These are phyloP conservation scores for Wallacemonas collosoma DNA, from an alignment of 208 protist genomes.

Conservation along the genomic window DNA sequence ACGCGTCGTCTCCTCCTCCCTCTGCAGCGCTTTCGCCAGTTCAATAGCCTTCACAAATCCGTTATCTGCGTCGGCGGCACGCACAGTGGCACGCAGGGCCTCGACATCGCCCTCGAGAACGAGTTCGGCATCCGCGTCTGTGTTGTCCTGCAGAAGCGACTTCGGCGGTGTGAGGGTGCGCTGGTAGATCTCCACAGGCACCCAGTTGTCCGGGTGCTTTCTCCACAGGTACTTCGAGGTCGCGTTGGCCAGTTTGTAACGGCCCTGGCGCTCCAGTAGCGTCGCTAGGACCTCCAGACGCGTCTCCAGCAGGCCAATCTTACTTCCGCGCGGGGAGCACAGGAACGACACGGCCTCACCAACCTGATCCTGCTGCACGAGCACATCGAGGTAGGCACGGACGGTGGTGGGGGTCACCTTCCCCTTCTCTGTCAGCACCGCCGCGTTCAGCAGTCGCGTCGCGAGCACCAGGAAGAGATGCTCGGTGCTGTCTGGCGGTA, in stretches of 20 bases:
- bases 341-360: conserved; percentile 63
- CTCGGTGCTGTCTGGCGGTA: conserved; percentile 63
- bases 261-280: conserved; percentile 44
- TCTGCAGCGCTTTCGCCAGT: conserved; percentile 45
- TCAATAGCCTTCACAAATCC: conserved; percentile 51
- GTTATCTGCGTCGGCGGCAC: conserved; percentile 39
- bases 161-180: conserved; percentile 37
- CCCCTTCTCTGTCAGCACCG: conserved; percentile 68
- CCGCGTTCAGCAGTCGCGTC: conserved; percentile 63
- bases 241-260: conserved; percentile 51
- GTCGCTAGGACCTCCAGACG: conserved; percentile 73
- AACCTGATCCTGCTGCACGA: conserved; percentile 70
- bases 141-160: conserved; percentile 4
- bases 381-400: conserved; percentile 78
- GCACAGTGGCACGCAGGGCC: conserved; percentile 35
- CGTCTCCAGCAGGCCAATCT: conserved; percentile 69
- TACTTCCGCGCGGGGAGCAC: conserved; percentile 48
- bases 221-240: conserved; percentile 63
- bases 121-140: conserved; percentile 2
- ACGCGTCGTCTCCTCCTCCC: conserved; percentile 25
- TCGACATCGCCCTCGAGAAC: conserved; percentile 35
- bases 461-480: conserved; percentile 75
- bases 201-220: conserved; percentile 79
- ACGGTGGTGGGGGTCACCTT: conserved; percentile 56
- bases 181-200: conserved; percentile 61